Percentiles rank a stretch among this genome's conserved stretches.
phyloP scores from a whole-genome alignment of 1,284 basidiomycete species.

The Leccinum angustisporum region DNA sequence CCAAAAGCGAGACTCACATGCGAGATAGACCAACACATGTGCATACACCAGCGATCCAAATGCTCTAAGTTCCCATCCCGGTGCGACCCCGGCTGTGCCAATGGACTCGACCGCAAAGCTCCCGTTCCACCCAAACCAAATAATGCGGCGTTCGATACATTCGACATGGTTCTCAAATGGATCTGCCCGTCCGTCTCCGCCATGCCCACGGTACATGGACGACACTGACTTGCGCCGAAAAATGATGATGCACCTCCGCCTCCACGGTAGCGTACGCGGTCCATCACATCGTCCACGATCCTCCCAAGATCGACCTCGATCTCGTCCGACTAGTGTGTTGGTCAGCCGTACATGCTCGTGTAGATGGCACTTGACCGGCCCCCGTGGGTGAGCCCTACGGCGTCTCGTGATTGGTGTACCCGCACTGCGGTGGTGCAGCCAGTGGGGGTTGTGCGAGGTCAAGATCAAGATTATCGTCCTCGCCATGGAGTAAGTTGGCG shows the following conservation, averaged over 20 bases:
- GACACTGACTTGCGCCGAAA: conserved; percentile 24
- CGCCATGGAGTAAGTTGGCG: too few relatives aligned
- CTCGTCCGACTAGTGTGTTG: conserved; percentile 39
- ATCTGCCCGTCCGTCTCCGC: conserved; percentile 4
- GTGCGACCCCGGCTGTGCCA: conserved; percentile 10
- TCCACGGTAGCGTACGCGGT: conserved; percentile 17
- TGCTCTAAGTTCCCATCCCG: neutral
- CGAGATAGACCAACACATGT: conserved; percentile 5
- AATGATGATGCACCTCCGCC: conserved; percentile 13
- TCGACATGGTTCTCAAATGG: conserved; percentile 21
- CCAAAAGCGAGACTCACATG: neutral
- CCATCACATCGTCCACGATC: conserved; percentile 51
- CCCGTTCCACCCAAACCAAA: conserved; percentile 16
- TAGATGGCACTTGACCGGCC: neutral
- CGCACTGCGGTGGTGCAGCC: conserved; percentile 18
- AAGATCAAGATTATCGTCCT: conserved; percentile 25
- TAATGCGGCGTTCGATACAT: conserved; percentile 21
- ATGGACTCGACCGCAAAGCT: conserved; percentile 23
- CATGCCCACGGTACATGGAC: conserved; percentile 18
- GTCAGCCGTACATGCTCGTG: conserved; percentile 41
- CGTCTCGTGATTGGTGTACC: conserved; percentile 34
- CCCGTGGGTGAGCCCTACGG: conserved; percentile 16
- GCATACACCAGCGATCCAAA: neutral
- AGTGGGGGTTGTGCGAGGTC: conserved; percentile 19
- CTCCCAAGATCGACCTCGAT: conserved; percentile 30